A percentile compares a stretch with the other conserved stretches of the same genome.
Conservation (phyloP, 2,329 filamentous ascomycete genomes). For the Xylariaceae sp. region DNA sequence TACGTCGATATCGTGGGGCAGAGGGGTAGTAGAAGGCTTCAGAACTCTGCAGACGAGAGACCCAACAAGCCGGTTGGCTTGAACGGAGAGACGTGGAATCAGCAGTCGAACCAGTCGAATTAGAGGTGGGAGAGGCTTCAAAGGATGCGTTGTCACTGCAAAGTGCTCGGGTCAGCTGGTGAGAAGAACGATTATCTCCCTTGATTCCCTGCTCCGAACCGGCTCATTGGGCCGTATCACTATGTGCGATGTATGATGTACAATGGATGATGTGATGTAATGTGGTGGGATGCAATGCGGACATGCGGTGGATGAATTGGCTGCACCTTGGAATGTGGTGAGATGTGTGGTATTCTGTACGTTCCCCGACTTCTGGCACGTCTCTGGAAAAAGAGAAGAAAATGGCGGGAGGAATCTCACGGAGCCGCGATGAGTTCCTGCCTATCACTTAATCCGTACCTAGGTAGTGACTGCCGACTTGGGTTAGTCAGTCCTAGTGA, state of each 20-base stretch:
- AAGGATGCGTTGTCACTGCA: slow-evolving; percentile 30
- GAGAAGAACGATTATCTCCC: slow-evolving; percentile 6
- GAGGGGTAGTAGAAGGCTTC: slow-evolving; percentile 5
- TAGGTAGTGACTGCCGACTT: too few relatives aligned
- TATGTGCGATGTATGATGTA: slow-evolving; percentile 1
- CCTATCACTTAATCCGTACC: too few relatives aligned
- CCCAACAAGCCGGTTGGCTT: neutral
- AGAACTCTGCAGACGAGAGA: neutral
- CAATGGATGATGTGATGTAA: slow-evolving; percentile 3
- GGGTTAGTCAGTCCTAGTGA: too few relatives aligned
- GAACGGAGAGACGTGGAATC: neutral
- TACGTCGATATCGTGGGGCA: slow-evolving; percentile 18
- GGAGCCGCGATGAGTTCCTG: too few relatives aligned
- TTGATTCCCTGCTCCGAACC: slow-evolving; percentile 9
- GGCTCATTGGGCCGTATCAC: slow-evolving; percentile 16
- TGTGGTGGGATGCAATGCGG: neutral
- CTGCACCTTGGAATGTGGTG: neutral
- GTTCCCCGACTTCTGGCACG: neutral
- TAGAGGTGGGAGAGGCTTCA: neutral
- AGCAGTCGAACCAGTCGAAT: slow-evolving; percentile 9
- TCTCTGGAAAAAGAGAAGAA: neutral
- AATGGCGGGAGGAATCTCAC: neutral
- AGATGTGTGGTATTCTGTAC: neutral
- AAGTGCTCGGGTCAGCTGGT: slow-evolving; percentile 23
- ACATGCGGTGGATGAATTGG: neutral